A percentile compares a stretch with the other conserved stretches of the same genome.
These are phyloP conservation scores for Albatrellus ellisii DNA, from an alignment of 768 basidiomycete species.

Conservation along the genomic window DNA sequence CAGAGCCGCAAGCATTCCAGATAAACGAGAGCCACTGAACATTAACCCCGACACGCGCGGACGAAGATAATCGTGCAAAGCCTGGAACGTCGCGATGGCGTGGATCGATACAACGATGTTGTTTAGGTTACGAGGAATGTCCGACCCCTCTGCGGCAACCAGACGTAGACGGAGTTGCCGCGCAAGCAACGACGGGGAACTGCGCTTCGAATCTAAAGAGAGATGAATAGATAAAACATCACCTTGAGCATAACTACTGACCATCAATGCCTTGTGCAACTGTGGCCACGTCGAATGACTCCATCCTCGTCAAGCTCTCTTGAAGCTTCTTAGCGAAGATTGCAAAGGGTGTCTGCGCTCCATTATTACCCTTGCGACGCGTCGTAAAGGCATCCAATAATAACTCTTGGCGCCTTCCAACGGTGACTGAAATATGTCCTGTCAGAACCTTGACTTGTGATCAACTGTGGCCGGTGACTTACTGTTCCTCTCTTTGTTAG, in stretches of 20 bases:
- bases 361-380: slow-evolving; percentile 31
- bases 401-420: slow-evolving; percentile 58
- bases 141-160: slow-evolving; percentile 80
- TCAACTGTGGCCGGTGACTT: slow-evolving; percentile 17
- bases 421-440: slow-evolving; percentile 35
- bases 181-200: slow-evolving; percentile 79
- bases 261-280: slow-evolving; percentile 76
- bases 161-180: slow-evolving; percentile 84
- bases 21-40: slow-evolving; percentile 49
- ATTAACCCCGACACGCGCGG: slow-evolving; percentile 73
- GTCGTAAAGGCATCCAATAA: slow-evolving; percentile 67
- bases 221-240: not conserved
- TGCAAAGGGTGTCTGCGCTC: slow-evolving; percentile 46
- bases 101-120: slow-evolving; percentile 96
- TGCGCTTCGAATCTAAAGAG: slow-evolving; percentile 69
- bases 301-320: slow-evolving; percentile 90
- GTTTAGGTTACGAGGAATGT: slow-evolving; percentile 74
- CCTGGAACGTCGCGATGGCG: slow-evolving; percentile 96
- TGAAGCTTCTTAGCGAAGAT: slow-evolving; percentile 91
- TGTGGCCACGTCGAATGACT: slow-evolving; percentile 89
- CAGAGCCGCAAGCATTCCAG: slow-evolving; percentile 85
- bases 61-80: slow-evolving; percentile 89
- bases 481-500: slow-evolving; percentile 51
- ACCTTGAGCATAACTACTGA: slow-evolving; percentile 21
- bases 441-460: slow-evolving; percentile 1